A percentile compares a stretch with the other conserved stretches of the same genome.
Conservation (phyloP, 2,329 filamentous ascomycete species). For the Aspergillus versicolor region DNA sequence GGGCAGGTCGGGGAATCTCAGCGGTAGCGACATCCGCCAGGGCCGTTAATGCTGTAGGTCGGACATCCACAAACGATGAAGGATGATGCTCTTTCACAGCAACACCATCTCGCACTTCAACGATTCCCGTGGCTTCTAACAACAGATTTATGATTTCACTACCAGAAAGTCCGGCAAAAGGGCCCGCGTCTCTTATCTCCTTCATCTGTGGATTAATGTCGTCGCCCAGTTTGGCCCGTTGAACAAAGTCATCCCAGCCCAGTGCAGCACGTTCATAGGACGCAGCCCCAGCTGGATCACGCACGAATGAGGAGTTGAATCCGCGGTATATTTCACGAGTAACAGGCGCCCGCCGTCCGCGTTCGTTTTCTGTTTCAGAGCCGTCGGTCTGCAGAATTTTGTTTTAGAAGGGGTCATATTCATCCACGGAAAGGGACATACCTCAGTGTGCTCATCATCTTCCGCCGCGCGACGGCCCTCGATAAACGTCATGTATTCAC, state of each 20-base stretch:
- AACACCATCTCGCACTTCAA: constrained; percentile 17
- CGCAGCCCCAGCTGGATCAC: constrained; percentile 34
- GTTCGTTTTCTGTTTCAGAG: constrained; percentile 31
- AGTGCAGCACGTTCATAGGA: constrained; percentile 35
- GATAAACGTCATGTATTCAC: constrained; percentile 40
- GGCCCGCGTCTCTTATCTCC: constrained; percentile 31
- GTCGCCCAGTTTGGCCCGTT: constrained; percentile 37
- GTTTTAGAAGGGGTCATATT: constrained; percentile 15
- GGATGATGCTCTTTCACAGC: constrained; percentile 10
- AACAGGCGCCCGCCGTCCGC: constrained; percentile 24
- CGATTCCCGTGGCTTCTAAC: constrained; percentile 28
- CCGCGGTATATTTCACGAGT: constrained; percentile 30
- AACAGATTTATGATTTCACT: constrained; percentile 27
- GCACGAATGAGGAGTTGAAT: constrained; percentile 36
- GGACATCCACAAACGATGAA: constrained; percentile 14
- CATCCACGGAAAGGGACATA: constrained; percentile 14
- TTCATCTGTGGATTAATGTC: constrained; percentile 42
- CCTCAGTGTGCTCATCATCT: constrained; percentile 44
- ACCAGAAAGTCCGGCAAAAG: constrained; percentile 24
- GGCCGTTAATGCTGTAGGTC: constrained; percentile 30
- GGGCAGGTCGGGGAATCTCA: constrained; percentile 23
- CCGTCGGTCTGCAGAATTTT: constrained; percentile 27
- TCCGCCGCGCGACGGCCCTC: constrained; percentile 39
- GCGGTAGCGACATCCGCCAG: constrained; percentile 39
- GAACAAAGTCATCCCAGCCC: constrained; percentile 43